Percentiles rank a stretch among this genome's conserved stretches.
Conservation (phyloP, 2,329 filamentous ascomycete species). For the Ophiognomonia clavigignenti-juglandacearum region DNA sequence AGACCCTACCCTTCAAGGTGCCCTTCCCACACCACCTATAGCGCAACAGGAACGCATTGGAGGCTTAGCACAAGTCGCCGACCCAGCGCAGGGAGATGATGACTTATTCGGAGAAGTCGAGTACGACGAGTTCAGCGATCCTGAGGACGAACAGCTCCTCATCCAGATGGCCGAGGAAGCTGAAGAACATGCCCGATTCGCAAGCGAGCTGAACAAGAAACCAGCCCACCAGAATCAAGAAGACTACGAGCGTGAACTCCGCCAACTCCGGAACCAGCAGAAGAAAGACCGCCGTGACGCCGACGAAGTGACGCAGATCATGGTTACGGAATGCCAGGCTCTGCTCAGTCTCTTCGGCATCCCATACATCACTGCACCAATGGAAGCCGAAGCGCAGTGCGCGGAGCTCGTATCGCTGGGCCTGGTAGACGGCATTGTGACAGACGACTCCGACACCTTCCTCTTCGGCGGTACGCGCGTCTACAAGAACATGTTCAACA, state of each 20-base stretch:
- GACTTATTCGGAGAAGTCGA: slow-evolving; percentile 43
- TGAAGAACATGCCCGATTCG: slow-evolving; percentile 90
- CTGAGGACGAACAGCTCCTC: slow-evolving; percentile 87
- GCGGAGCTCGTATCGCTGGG: slow-evolving; percentile 82
- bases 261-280: slow-evolving; percentile 84
- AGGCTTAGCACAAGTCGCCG: slow-evolving; percentile 18
- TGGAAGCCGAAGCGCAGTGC: slow-evolving; percentile 98
- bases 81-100: slow-evolving; percentile 13
- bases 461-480: slow-evolving; percentile 93
- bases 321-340: slow-evolving; percentile 93
- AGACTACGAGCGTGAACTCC: slow-evolving; percentile 83
- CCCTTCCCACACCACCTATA: slow-evolving; percentile 18
- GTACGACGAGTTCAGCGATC: slow-evolving; percentile 73
- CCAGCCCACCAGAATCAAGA: slow-evolving; percentile 64
- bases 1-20: slow-evolving; percentile 22
- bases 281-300: slow-evolving; percentile 95
- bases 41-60: slow-evolving; percentile 21
- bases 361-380: slow-evolving; percentile 94
- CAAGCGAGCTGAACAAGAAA: slow-evolving; percentile 77
- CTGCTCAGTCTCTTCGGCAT: slow-evolving; percentile 86
- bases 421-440: slow-evolving; percentile 94
- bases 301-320: slow-evolving; percentile 92
- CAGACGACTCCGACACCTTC: slow-evolving; percentile 94
- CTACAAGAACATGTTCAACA: slow-evolving; percentile 99
- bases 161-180: slow-evolving; percentile 83